A percentile compares a stretch with the other conserved stretches of the same genome.
Conservation (phyloP, 2,329 filamentous ascomycete species). For the Alternaria novae-zelandiae region DNA sequence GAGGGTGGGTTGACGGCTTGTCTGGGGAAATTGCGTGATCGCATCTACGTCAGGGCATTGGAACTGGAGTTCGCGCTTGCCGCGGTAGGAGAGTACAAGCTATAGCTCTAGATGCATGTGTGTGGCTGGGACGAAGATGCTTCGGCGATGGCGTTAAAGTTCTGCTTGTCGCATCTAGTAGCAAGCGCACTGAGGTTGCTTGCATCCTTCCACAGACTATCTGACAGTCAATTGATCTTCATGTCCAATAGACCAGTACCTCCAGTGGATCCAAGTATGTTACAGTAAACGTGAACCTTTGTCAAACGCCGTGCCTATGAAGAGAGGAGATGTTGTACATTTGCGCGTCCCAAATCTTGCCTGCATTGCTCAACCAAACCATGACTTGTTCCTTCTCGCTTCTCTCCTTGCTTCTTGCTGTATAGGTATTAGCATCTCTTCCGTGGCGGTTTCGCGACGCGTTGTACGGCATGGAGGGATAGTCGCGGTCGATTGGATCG, state of each 20-base stretch:
- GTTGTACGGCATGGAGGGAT: background rate
- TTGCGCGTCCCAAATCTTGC: background rate
- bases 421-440: conserved; percentile 2
- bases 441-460: background rate
- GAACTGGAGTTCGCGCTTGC: background rate
- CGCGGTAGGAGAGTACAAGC: background rate
- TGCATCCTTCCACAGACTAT: background rate
- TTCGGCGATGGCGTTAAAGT: background rate
- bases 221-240: background rate
- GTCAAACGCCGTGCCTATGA: conserved; percentile 20
- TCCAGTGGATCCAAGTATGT: background rate
- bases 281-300: background rate
- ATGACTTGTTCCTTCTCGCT: conserved; percentile 26
- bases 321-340: conserved; percentile 18
- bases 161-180: background rate
- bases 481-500: background rate
- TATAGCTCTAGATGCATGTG: background rate
- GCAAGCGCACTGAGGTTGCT: background rate
- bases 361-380: conserved; percentile 21
- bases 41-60: conserved; percentile 5
- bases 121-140: background rate
- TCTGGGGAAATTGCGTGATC: conserved; percentile 19
- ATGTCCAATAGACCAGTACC: background rate
- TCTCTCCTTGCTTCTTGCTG: conserved; percentile 33
- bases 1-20: background rate